Conservation (phyloP, 352 stramenopile species). For the Globisporangium solare region DNA sequence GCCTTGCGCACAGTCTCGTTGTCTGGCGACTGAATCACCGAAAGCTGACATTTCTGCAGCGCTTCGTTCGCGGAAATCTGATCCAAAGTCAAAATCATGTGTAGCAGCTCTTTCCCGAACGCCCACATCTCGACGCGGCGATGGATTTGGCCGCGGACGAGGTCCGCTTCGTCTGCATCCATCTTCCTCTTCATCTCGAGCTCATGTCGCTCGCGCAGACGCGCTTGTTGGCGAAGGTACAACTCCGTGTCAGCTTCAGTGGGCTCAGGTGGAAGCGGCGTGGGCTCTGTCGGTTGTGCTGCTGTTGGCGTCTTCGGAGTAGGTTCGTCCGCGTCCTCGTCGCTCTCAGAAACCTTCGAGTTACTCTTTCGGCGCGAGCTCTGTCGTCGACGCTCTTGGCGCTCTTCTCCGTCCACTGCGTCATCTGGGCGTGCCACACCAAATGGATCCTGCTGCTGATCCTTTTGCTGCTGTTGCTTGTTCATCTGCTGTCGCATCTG, state of each 20-base stretch:
- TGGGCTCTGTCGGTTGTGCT: constrained; percentile 21
- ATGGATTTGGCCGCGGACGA: constrained; percentile 73
- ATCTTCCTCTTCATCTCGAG: constrained; percentile 77
- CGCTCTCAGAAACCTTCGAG: constrained; percentile 54
- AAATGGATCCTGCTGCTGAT: constrained; percentile 25
- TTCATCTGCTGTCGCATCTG: constrained; percentile 85
- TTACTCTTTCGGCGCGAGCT: constrained; percentile 38
- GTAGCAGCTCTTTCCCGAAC: constrained; percentile 76
- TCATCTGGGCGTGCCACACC: constrained; percentile 18
- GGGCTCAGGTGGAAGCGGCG: constrained; percentile 68
- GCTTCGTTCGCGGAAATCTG: constrained; percentile 72
- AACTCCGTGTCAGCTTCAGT: constrained; percentile 68
- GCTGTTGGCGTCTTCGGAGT: not conserved
- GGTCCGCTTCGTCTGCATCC: constrained; percentile 76
- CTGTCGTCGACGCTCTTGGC: constrained; percentile 19
- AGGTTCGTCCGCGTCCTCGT: constrained; percentile 26
- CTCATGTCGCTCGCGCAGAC: constrained; percentile 75
- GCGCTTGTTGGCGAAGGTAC: constrained; percentile 78
- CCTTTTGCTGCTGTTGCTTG: constrained; percentile 56
- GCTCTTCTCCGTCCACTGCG: constrained; percentile 5
- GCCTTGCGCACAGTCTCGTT: constrained; percentile 80
- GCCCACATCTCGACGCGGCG: constrained; percentile 77
- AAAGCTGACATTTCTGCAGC: constrained; percentile 69
- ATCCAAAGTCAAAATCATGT: constrained; percentile 83
- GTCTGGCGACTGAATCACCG: constrained; percentile 74